A percentile compares a stretch with the other conserved stretches of the same genome.
Conservation (phyloP, 1,139 yeast species). For the Scheffersomyces stambukii region DNA sequence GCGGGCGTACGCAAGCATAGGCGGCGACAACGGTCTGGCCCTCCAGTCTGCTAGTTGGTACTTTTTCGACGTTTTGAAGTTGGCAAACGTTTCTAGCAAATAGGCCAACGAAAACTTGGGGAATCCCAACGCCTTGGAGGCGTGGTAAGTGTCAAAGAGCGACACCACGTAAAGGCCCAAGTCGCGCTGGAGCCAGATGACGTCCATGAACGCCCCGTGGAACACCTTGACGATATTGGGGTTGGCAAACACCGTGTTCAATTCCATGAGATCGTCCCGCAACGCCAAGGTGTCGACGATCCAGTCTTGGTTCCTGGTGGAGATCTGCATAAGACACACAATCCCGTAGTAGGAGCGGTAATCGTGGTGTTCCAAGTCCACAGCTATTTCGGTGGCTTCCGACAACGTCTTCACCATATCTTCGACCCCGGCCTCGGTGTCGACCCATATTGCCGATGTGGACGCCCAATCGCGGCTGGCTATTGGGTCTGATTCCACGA, state of each 20-base stretch:
- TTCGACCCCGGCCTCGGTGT: conserved; percentile 47
- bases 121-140: conserved; percentile 72
- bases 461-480: conserved; percentile 63
- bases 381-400: conserved; percentile 65
- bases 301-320: conserved; percentile 78
- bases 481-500: conserved; percentile 46
- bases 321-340: conserved; percentile 91
- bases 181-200: conserved; percentile 95
- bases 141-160: conserved; percentile 89
- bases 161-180: conserved; percentile 88
- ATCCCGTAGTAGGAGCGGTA: conserved; percentile 85
- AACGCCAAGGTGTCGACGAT: conserved; percentile 74
- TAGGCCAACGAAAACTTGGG: conserved; percentile 84
- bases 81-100: conserved; percentile 73
- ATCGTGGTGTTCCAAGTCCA: conserved; percentile 98
- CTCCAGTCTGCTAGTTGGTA: conserved; percentile 98
- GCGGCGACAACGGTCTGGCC: conserved; percentile 71
- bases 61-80: conserved; percentile 85
- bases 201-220: conserved; percentile 97
- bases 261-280: conserved; percentile 61
- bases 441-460: conserved; percentile 69
- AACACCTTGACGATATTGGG: conserved; percentile 81
- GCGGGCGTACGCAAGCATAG: conserved; percentile 84
- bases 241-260: conserved; percentile 76
- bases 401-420: conserved; percentile 54